These are phyloP conservation scores for Hypoxylon sp. DNA, from an alignment of 2,329 filamentous ascomycete species.

Conservation along the genomic window DNA sequence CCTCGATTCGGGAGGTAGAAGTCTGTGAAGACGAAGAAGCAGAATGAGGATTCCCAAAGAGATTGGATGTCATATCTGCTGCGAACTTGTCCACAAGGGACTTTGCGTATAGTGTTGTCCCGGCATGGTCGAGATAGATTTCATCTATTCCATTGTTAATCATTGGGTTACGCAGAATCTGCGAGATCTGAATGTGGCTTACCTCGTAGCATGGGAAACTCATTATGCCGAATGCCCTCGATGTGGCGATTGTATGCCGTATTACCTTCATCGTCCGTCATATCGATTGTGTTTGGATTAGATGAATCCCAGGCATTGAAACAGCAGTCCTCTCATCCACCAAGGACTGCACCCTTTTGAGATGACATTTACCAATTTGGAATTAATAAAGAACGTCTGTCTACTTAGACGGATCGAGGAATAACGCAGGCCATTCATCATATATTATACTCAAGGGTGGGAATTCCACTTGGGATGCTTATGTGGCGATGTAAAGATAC, in stretches of 20 bases:
- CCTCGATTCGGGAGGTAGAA: slow-evolving; percentile 77
- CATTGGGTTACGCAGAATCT: neutral
- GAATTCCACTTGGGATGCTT: slow-evolving; percentile 10
- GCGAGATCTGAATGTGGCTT: slow-evolving; percentile 8
- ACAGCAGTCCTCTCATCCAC: slow-evolving; percentile 24
- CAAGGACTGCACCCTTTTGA: neutral
- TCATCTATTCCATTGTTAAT: slow-evolving; percentile 59
- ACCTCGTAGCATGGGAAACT: slow-evolving; percentile 78
- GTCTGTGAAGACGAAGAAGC: slow-evolving; percentile 82
- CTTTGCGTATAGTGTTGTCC: slow-evolving; percentile 84
- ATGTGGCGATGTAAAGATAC: slow-evolving; percentile 23
- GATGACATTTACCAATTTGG: slow-evolving; percentile 10
- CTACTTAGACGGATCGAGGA: too few relatives aligned
- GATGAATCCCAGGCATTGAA: slow-evolving; percentile 29
- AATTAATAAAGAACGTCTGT: slow-evolving; percentile 3
- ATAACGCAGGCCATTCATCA: slow-evolving; percentile 10
- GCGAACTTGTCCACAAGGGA: slow-evolving; percentile 83
- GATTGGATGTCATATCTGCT: slow-evolving; percentile 76
- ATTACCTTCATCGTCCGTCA: slow-evolving; percentile 40
- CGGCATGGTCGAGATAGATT: slow-evolving; percentile 91
- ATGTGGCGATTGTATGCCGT: slow-evolving; percentile 65
- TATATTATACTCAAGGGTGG: slow-evolving; percentile 20
- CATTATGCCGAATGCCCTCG: slow-evolving; percentile 64
- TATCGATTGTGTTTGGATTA: slow-evolving; percentile 39
- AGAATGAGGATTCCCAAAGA: slow-evolving; percentile 94